Conservation (phyloP, 352 stramenopile genomes). For the Plasmopara viticola region DNA sequence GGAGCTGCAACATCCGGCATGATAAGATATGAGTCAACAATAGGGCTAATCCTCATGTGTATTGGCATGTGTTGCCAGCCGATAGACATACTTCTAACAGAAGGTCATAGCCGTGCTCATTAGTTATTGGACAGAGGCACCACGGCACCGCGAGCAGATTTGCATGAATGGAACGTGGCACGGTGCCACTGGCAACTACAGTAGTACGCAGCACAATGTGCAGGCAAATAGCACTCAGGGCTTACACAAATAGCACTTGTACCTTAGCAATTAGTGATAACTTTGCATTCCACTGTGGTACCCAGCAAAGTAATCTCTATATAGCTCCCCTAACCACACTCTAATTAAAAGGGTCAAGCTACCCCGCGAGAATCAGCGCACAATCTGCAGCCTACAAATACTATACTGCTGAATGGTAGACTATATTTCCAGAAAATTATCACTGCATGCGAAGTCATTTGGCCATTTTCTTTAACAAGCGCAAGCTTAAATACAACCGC, state of each 20-base stretch:
- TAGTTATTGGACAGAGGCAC: slow-evolving; percentile 25
- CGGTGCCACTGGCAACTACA: neutral
- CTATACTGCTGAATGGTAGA: neutral
- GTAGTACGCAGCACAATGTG: neutral
- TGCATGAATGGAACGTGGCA: slow-evolving; percentile 11
- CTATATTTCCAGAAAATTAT: slow-evolving; percentile 9
- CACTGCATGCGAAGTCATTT: slow-evolving; percentile 15
- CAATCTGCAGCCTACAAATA: slow-evolving; percentile 8
- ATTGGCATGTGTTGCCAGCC: slow-evolving; percentile 5
- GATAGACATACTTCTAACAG: neutral
- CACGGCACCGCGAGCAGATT: slow-evolving; percentile 8
- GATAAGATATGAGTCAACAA: no score
- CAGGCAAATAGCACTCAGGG: no score
- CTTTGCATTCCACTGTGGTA: no score
- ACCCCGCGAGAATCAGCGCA: neutral
- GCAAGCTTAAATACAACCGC: neutral
- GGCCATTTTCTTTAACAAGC: slow-evolving; percentile 15
- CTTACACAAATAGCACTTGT: no score
- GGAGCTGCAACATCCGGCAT: no score
- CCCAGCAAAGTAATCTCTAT: no score
- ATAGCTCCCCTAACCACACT: no score
- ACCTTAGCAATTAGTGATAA: no score
- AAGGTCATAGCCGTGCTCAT: slow-evolving; percentile 8
- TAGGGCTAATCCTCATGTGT: slow-evolving; percentile 8
- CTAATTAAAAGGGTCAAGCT: neutral